Conservation (phyloP, 2,329 filamentous ascomycete species). For the Aspergillus niger region DNA sequence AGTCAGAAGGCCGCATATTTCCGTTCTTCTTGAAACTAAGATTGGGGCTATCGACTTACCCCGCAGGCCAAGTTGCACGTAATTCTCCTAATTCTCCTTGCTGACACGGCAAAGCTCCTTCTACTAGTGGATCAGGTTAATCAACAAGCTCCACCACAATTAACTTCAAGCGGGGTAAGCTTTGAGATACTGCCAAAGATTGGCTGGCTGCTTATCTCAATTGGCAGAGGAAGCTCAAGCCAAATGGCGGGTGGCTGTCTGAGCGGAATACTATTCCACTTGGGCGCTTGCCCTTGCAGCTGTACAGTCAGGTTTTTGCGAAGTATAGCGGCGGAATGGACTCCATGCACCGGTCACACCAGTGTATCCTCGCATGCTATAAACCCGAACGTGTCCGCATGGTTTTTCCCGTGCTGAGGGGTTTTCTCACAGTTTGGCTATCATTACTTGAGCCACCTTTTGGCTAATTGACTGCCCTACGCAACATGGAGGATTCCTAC, state of each 20-base stretch:
- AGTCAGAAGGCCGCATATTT: slow-evolving; percentile 3
- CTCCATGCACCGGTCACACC: neutral
- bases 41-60: neutral
- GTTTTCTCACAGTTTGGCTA: neutral
- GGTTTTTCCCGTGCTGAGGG: neutral
- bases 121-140: no score
- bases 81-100: neutral
- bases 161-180: neutral
- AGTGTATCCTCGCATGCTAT: neutral
- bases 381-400: neutral
- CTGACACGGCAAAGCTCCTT: no score
- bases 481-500: slow-evolving; percentile 13
- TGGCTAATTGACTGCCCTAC: no score
- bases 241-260: neutral
- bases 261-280: neutral
- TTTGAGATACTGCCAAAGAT: neutral
- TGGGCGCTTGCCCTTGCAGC: neutral
- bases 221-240: neutral
- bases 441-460: neutral
- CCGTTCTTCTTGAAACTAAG: neutral
- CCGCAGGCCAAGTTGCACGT: neutral
- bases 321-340: neutral
- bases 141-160: neutral
- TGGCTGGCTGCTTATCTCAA: neutral
- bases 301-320: neutral